Evolutionary conservation across 352 stramenopile genomes (phyloP), one percentile per base, ranked within the genome.

Genomic region (Aphanomyces stellatus): DNA sequence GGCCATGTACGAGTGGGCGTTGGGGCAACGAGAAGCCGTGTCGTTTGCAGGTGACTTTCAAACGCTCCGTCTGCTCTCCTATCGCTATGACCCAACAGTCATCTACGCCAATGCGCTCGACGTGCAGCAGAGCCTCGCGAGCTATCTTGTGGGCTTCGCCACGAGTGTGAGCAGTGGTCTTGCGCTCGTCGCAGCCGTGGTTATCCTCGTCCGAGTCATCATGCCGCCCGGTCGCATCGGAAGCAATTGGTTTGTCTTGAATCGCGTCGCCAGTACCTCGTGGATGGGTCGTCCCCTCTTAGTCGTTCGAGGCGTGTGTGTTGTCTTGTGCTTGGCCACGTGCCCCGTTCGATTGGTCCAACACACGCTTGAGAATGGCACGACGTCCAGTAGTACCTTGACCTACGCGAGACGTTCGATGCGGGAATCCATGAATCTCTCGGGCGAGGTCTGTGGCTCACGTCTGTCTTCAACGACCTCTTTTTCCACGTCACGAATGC

Each of bases 241-340:
- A 4, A 27, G 27, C 40, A 67, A 67, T 31, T 67, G 60, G 60
- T 56, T 67, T 41, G 24, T 57, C 31, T 67, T 67, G 25, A 67
- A 67, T 31, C 60, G 60, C 2, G 46, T 67, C 33, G 60, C 60
- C 6, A 53, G 60, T n/a, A 42, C 60, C 19, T 28, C 30, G 2
- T 67, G 60, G 60, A 27, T 67, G 4, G 60, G 60, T 17, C 60
- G 60, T 17, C 60, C 60, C 8, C 13, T 67, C 7, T 28, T 67
- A 7, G 19, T 67, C 6, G 17, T 67, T 4, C 40, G 60, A 31
- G 27, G 19, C 7, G 31, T 30, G 4, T 17, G 22, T 7, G 60
- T 40, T 22, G 57, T 67, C 10, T 30, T 67, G 17, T 67, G 60
- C 43, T 25, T 67, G 4, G 17, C 60, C 6, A 67, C 60, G 13